These are phyloP conservation scores for Trichoderma koningii DNA, from an alignment of 2,329 filamentous ascomycete genomes.

Conservation along the genomic window DNA sequence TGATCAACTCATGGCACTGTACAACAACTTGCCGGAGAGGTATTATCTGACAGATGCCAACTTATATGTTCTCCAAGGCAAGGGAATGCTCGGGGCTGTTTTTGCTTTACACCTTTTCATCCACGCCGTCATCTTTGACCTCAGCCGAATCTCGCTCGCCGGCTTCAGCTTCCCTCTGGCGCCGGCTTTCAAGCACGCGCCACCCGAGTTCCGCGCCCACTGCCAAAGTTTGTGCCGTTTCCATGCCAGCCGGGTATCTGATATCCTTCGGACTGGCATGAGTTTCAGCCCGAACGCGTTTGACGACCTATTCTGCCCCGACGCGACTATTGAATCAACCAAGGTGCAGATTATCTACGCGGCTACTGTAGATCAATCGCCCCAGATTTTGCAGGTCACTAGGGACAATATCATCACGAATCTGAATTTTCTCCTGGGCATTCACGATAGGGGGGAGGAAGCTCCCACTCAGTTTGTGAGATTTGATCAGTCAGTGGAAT, in stretches of 20 bases:
- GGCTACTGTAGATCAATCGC: slow-evolving; percentile 31
- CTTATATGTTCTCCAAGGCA: slow-evolving; percentile 31
- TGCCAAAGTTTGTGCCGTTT: slow-evolving; percentile 32
- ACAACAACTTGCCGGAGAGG: slow-evolving; percentile 31
- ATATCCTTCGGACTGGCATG: slow-evolving; percentile 31
- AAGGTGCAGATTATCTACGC: slow-evolving; percentile 36
- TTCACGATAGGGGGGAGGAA: slow-evolving; percentile 29
- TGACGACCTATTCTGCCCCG: slow-evolving; percentile 33
- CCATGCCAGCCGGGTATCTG: slow-evolving; percentile 33
- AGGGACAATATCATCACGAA: slow-evolving; percentile 32
- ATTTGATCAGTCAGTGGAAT: not conserved
- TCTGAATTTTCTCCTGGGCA: slow-evolving; percentile 29
- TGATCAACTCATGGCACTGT: slow-evolving; percentile 30
- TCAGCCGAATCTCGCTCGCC: slow-evolving; percentile 33
- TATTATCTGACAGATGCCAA: slow-evolving; percentile 33
- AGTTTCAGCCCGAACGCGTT: slow-evolving; percentile 28
- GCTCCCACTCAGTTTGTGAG: slow-evolving; percentile 29
- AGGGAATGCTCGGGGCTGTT: slow-evolving; percentile 31
- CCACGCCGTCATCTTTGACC: slow-evolving; percentile 33
- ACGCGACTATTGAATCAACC: slow-evolving; percentile 33
- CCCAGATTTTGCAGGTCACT: slow-evolving; percentile 29
- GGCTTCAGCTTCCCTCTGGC: slow-evolving; percentile 36
- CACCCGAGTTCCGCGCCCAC: slow-evolving; percentile 29
- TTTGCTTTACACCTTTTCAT: slow-evolving; percentile 35
- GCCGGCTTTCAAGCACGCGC: slow-evolving; percentile 31